Evolutionary conservation across 495 filamentous ascomycete genomes (phyloP), one percentile per base, ranked within the genome.

Genomic region (Acidiella bohemica): DNA sequence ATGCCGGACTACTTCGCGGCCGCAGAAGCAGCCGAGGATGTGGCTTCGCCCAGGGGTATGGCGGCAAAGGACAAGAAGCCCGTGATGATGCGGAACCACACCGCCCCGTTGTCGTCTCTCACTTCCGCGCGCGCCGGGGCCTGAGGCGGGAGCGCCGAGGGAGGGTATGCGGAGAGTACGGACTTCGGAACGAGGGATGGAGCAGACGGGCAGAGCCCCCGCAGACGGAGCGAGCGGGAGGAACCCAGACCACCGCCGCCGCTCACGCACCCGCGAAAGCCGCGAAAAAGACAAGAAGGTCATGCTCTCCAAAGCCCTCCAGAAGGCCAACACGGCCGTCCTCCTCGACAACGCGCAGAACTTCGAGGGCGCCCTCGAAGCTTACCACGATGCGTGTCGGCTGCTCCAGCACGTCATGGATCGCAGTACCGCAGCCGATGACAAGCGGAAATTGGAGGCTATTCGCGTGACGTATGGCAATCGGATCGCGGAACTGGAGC

Each of bases 311-410:
- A 85, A 80, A 54, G 90, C 90, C 5, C 63, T 97, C 29, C 78
- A 92, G 51, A 94, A 94, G 60, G 90, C 90, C 26, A 93, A 95
- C 50, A 90, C 83, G 17, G 90, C 90, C 6, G 90, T 97, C 12
- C 69, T 92, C 39, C 73, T 96, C 22, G 90, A 97, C 58, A 92
- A 93, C 65, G 85, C 84, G 3, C 81, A 87, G 51, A 93, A 95
- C 57, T 81, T 87, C 49, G 84, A 90, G 56, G 86, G 86, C 18
- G 90, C 90, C 21, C 80, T 90, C 64, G 74, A 84, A 51, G 86
- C 90, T 18, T 97, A 97, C 55, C 68, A 67, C 13, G 92, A 96
- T 61, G 87, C 88, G 4, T 93, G 92, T 51, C 66, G 71, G 17
- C 62, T 96, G 47, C 63, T 97, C 19, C 77, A 84, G 49, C 70